These are phyloP conservation scores for Anthracocystis walkeri DNA, from an alignment of 1,284 basidiomycete genomes.

Conservation along the genomic window DNA sequence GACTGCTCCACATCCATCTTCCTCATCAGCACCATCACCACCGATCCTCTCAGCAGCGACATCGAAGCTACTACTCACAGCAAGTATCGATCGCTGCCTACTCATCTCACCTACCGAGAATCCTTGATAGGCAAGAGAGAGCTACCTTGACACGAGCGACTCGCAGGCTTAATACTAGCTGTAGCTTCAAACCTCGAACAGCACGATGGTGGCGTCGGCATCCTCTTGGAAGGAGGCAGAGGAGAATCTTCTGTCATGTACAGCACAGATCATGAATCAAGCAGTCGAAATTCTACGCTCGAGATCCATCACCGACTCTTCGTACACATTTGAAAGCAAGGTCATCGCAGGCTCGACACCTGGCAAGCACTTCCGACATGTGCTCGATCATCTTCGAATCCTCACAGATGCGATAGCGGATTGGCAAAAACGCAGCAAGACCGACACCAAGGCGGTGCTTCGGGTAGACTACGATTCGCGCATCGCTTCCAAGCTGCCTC, in stretches of 20 bases:
- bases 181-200: neutral
- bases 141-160: no score
- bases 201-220: slow-evolving; percentile 20
- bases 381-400: slow-evolving; percentile 59
- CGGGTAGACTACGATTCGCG: slow-evolving; percentile 61
- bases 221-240: slow-evolving; percentile 44
- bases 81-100: neutral
- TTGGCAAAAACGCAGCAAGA: slow-evolving; percentile 24
- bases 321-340: slow-evolving; percentile 42
- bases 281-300: slow-evolving; percentile 50
- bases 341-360: slow-evolving; percentile 54
- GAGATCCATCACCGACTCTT: slow-evolving; percentile 31
- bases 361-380: slow-evolving; percentile 62
- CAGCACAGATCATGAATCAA: slow-evolving; percentile 60
- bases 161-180: no score
- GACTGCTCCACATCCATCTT: slow-evolving; percentile 3
- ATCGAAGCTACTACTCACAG: neutral
- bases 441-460: slow-evolving; percentile 9
- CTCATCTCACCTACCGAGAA: neutral
- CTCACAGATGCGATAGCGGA: slow-evolving; percentile 48
- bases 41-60: neutral
- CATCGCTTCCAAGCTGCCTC: slow-evolving; percentile 28
- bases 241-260: slow-evolving; percentile 49
- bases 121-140: neutral
- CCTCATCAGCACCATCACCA: slow-evolving; percentile 1